Base-by-base conservation (phyloP, 2,329 filamentous ascomycete genomes). In the Aureobasidium sp. region DNA sequence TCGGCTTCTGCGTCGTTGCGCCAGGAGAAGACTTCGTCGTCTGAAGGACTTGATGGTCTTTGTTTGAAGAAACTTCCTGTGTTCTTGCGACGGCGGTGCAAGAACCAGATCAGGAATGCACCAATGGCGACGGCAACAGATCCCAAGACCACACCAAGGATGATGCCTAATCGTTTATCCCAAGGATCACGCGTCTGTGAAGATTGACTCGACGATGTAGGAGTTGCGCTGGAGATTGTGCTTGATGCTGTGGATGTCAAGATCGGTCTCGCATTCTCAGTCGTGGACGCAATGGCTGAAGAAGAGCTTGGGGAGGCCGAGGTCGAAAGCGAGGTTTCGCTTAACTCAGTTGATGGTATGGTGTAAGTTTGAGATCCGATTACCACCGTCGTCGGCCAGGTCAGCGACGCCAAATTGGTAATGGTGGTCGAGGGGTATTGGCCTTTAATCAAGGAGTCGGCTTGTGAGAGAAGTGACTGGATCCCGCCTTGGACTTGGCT, bases 81-180 rank as follows among this genome's bases (percentile, higher is more conserved):
- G 27, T 53, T 57, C 39, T 58, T 61, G n/a, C 58, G 61, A 25
- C 67, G 66, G 9, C 62, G 63, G 27, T 63, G 61, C 14, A 67
- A 31, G 42, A 57, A 65, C 63, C 61, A 66, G 8, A 68, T 42
- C 1, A 66, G 48, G 27, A 63, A 62, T 15, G 57, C 47, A 36
- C 62, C 53, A 12, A 68, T 37, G 29, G 53, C 63, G 22, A 68
- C 25, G 0, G 67, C 65, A 12, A 68, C 56, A 7, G 63, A 58
- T 6, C 66, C 63, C 15, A 68, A 61, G 6, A 62, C 62, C 8
- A 67, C 67, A 14, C 67, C 67, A 2, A 68, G 55, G 27, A 64
- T 61, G 34, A 68, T 67, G 7, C 67, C 67, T 3, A 68, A 51
- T 20, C 49, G 59, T 41, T 56, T 62, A 48, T 63, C 62, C 25